phyloP scores from a whole-genome alignment of 495 filamentous ascomycete species.

The Penicillium atrosanguineum region DNA sequence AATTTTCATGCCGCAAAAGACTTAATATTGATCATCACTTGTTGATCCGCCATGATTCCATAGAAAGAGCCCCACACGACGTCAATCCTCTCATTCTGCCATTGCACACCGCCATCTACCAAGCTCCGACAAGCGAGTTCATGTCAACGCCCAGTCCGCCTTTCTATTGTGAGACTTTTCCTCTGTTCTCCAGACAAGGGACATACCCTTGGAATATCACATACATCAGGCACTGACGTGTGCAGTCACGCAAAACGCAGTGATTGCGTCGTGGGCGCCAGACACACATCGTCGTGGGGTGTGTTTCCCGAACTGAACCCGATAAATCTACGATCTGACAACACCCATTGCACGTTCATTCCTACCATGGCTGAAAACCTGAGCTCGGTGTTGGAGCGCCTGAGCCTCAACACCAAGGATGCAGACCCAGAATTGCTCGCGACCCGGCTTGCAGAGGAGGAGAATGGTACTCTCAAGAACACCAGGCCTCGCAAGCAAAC shows the following conservation, averaged over 20 bases:
- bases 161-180: neutral
- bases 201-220: neutral
- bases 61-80: conserved; percentile 14
- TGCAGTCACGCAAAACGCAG: neutral
- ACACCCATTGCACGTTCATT: neutral
- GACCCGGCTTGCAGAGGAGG: conserved; percentile 33
- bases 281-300: conserved; percentile 9
- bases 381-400: conserved; percentile 27
- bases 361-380: conserved; percentile 25
- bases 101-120: neutral
- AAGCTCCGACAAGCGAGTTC: conserved; percentile 6
- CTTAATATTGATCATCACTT: too few species aligned
- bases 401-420: conserved; percentile 26
- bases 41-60: too few species aligned
- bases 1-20: too few species aligned
- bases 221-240: neutral
- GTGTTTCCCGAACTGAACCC: conserved; percentile 3
- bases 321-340: neutral
- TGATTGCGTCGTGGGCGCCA: neutral
- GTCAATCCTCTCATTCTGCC: conserved; percentile 15
- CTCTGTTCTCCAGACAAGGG: neutral
- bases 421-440: conserved; percentile 29
- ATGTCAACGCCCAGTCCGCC: neutral
- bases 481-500: conserved; percentile 55
- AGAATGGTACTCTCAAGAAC: conserved; percentile 27